Evolutionary conservation across 306 rosid species (phyloP), one percentile per base, ranked within the genome.

Genomic region (Crotalaria pallida): DNA sequence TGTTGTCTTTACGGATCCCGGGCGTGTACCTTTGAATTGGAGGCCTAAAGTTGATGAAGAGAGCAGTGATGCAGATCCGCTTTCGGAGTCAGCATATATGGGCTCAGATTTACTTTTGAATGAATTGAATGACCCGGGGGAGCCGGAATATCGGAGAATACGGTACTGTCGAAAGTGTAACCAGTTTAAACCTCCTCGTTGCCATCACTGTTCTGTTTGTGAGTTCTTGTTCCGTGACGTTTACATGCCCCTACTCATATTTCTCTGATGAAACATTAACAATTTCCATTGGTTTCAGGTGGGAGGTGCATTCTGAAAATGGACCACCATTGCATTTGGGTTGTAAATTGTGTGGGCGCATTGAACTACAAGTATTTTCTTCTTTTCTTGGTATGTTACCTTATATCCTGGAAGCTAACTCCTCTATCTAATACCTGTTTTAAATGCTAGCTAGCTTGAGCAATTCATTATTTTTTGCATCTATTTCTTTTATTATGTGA

Each of bases 261-360:
- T 73, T 45, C 13, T 66, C 26, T n/a, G 31, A 31, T 57, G 23
- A 44, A 3, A 34, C 3, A 57, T 75, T 73, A 40, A 77, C 72
- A 55, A 55, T 5, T 5, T 59, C 45, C 68, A 36, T 41, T 38
- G 40, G 66, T 71, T 83, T 72, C 66, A 90, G 96, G 93, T 82
- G 88, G 91, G 69, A 89, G 87, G 78, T 90, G 96, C 57, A 44
- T 90, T 67, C 72, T 90, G 70, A 90, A 87, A 83, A 85, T 90
- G 96, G 96, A 90, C 48, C 96, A 87, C 75, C 96, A 90, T 56
- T 90, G 96, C 74, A 86, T 90, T 21, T 90, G 93, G 93, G 93
- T 90, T 26, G 93, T 87, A 34, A 87, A 87, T 59, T 87, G 93
- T 73, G 93, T 90, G 65, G 96, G 96, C 47, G 93, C 96, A 5